Evolutionary conservation across 2,329 filamentous ascomycete genomes (phyloP).

Genomic region (Cladosporium austrohemisphaericum): DNA sequence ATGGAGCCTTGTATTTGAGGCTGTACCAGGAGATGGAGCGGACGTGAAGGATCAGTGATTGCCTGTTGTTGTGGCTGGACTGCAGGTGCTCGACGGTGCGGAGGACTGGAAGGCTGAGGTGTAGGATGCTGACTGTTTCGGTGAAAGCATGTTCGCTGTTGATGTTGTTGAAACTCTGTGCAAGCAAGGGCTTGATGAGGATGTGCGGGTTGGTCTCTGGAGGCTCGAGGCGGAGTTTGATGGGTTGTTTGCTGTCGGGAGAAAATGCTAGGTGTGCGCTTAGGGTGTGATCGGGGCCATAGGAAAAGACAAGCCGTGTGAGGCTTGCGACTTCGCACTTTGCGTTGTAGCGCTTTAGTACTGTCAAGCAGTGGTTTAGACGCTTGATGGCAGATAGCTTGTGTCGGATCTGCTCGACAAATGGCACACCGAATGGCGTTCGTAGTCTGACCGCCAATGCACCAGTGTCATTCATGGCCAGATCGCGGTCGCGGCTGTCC

Average conservation of each 20-base stretch:
- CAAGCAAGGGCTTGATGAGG: constrained; percentile 27
- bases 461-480: constrained; percentile 60
- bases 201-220: constrained; percentile 32
- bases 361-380: constrained; percentile 65
- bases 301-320: constrained; percentile 64
- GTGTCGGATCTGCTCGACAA: constrained; percentile 56
- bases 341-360: constrained; percentile 58
- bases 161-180: constrained; percentile 47
- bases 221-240: constrained; percentile 57
- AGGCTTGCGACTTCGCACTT: constrained; percentile 59
- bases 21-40: constrained; percentile 37
- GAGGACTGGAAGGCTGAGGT: constrained; percentile 61
- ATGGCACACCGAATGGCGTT: constrained; percentile 55
- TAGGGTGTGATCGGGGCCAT: constrained; percentile 41
- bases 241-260: constrained; percentile 41
- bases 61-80: constrained; percentile 16
- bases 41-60: constrained; percentile 28
- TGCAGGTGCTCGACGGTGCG: constrained; percentile 60
- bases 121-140: constrained; percentile 55
- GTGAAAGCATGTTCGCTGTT: constrained; percentile 53
- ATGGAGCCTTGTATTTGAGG: constrained; percentile 39
- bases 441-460: constrained; percentile 61
- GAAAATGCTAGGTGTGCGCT: constrained; percentile 21
- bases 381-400: constrained; percentile 65
- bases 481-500: constrained; percentile 51